phyloP scores from a whole-genome alignment of 2,329 filamentous ascomycete genomes.

The Pestalotiopsis sp. region DNA sequence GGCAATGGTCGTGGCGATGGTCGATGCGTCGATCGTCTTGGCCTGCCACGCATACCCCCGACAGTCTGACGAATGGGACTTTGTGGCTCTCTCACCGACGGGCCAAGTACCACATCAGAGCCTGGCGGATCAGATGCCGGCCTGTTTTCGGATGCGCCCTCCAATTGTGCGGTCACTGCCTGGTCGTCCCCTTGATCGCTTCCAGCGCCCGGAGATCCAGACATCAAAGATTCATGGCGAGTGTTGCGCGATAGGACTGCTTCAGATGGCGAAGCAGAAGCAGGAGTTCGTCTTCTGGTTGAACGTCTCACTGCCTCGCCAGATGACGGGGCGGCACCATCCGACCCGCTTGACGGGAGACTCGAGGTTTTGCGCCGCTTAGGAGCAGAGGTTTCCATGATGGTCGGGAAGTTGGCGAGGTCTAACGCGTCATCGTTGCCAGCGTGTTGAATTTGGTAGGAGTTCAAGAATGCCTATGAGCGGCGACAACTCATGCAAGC shows the following conservation, averaged over 20 bases:
- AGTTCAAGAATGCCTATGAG: not conserved
- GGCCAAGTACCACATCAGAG: constrained; percentile 3
- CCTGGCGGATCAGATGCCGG: constrained; percentile 14
- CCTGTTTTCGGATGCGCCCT: constrained; percentile 26
- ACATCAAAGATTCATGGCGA: constrained; percentile 37
- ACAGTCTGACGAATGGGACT: constrained; percentile 27
- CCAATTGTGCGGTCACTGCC: constrained; percentile 34
- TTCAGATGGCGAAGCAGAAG: constrained; percentile 69
- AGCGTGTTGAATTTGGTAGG: not conserved
- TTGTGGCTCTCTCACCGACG: constrained; percentile 13
- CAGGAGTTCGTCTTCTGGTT: constrained; percentile 46
- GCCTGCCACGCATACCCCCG: constrained; percentile 38
- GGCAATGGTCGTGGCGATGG: constrained; percentile 51
- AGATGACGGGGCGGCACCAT: constrained; percentile 15
- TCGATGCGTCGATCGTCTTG: constrained; percentile 43
- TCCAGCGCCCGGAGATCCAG: constrained; percentile 20
- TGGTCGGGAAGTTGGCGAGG: not conserved
- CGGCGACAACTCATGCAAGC: not conserved
- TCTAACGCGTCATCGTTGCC: not conserved
- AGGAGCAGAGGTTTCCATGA: constrained; percentile 60
- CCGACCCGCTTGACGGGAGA: constrained; percentile 35
- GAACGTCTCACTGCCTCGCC: constrained; percentile 20
- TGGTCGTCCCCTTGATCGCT: constrained; percentile 20
- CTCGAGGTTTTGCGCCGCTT: constrained; percentile 64
- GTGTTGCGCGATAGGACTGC: constrained; percentile 65